Evolutionary conservation across 1,284 basidiomycete species (phyloP).

Genomic region (Malassezia equina): DNA sequence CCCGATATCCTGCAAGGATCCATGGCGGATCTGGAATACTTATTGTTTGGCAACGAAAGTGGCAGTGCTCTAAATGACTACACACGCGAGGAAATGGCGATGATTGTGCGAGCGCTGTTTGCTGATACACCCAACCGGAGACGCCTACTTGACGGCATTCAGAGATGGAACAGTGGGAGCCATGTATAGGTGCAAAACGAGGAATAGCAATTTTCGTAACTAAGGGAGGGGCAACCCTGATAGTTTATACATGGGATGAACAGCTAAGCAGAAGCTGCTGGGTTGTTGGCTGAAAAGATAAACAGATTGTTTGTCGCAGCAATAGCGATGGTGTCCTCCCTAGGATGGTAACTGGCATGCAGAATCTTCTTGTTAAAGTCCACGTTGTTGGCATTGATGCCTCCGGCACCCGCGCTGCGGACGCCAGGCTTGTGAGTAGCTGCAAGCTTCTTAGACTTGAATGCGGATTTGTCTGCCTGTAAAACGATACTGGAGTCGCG

Average conservation of each 20-base stretch:
- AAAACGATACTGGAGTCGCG: slow-evolving; percentile 80
- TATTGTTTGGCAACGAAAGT: slow-evolving; percentile 58
- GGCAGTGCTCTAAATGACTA: slow-evolving; percentile 86
- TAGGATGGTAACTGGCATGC: slow-evolving; percentile 78
- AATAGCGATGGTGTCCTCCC: slow-evolving; percentile 77
- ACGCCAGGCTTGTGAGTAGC: slow-evolving; percentile 60
- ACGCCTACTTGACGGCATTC: slow-evolving; percentile 32
- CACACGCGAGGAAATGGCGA: slow-evolving; percentile 67
- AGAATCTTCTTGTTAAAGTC: slow-evolving; percentile 95
- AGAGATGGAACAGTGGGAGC: slow-evolving; percentile 2
- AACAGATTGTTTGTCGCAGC: slow-evolving; percentile 51
- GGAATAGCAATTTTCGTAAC: neutral
- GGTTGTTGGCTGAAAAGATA: slow-evolving; percentile 53
- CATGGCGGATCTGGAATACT: slow-evolving; percentile 68
- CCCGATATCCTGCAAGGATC: slow-evolving; percentile 40
- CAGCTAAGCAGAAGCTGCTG: slow-evolving; percentile 11
- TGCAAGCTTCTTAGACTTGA: slow-evolving; percentile 87
- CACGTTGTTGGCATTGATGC: slow-evolving; percentile 43
- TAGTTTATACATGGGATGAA: slow-evolving; percentile 3
- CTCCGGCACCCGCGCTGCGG: slow-evolving; percentile 57
- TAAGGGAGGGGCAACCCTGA: neutral
- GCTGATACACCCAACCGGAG: slow-evolving; percentile 50
- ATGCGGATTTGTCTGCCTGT: slow-evolving; percentile 98
- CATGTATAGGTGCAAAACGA: neutral
- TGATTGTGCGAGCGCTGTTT: slow-evolving; percentile 75